Evolutionary conservation across 805 yeast species (phyloP).

Genomic region (Nakazawaea molendinolei): DNA sequence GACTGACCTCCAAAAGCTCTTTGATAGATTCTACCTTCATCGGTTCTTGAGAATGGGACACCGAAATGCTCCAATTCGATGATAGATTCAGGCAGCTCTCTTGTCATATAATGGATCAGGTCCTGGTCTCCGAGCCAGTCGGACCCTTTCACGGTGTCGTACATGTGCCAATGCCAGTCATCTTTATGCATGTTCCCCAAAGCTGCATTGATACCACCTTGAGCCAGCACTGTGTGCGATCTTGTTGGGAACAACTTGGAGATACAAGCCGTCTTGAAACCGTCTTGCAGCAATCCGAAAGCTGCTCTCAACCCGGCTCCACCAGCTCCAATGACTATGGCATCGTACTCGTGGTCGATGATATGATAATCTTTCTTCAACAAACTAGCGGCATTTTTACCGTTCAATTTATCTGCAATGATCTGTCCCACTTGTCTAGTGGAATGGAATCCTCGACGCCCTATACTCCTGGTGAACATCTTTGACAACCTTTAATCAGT

Average conservation of each 20-base stretch:
- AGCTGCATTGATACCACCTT: constrained; percentile 99
- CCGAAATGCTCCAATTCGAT: constrained; percentile 97
- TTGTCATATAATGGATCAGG: constrained; percentile 98
- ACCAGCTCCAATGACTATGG: constrained; percentile 98
- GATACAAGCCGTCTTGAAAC: constrained; percentile 95
- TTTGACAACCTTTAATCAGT: too few species aligned
- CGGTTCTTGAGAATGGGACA: constrained; percentile 96
- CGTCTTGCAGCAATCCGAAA: constrained; percentile 94
- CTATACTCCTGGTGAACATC: constrained; percentile 1
- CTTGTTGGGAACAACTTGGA: constrained; percentile 96
- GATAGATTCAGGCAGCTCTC: constrained; percentile 94
- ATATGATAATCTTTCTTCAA: constrained; percentile 75
- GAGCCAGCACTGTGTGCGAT: constrained; percentile 98
- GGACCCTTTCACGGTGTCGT: constrained; percentile 97
- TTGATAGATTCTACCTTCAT: constrained; percentile 94
- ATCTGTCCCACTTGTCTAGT: constrained; percentile 22
- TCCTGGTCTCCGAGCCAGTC: constrained; percentile 99
- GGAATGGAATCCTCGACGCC: constrained; percentile 23
- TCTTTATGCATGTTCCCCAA: constrained; percentile 97
- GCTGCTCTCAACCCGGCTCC: constrained; percentile 99
- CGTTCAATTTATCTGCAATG: constrained; percentile 31
- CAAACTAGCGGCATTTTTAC: constrained; percentile 46
- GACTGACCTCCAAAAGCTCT: constrained; percentile 99
- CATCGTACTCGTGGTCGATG: constrained; percentile 96
- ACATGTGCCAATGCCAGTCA: constrained; percentile 99